These are phyloP conservation scores for Euphorbia pulcherrima DNA, from an alignment of 345 rosid species.

Conservation along the genomic window DNA sequence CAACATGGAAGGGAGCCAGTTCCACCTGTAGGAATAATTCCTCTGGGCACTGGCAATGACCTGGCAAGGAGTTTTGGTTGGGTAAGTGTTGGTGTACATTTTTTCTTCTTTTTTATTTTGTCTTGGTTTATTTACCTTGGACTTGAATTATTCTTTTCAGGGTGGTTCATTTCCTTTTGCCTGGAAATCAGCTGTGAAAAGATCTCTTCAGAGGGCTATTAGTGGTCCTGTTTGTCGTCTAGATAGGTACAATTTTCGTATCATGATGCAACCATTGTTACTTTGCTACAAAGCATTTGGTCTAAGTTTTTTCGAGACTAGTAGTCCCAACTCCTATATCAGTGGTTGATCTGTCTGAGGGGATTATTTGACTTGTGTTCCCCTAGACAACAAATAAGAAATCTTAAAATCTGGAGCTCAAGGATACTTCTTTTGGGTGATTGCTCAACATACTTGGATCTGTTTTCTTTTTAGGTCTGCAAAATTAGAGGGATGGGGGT, in stretches of 20 bases:
- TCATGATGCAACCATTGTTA: not conserved
- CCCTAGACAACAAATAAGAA: not conserved
- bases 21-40: conserved; percentile 88
- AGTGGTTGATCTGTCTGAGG: not conserved
- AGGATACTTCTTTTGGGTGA: not conserved
- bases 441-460: not conserved
- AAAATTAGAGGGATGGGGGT: not conserved
- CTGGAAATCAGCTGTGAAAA: conserved; percentile 90
- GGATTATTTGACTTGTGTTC: not conserved
- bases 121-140: conserved; percentile 19
- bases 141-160: conserved; percentile 38
- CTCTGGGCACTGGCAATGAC: conserved; percentile 96
- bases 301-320: too few relatives aligned
- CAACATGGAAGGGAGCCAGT: conserved; percentile 49
- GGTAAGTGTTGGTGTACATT: conserved; percentile 47
- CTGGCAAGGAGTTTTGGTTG: conserved; percentile 91
- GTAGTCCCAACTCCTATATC: not conserved
- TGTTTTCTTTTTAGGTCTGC: not conserved
- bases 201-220: conserved; percentile 62
- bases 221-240: conserved; percentile 55
- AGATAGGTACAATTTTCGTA: conserved; percentile 53
- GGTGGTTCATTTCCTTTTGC: conserved; percentile 95
- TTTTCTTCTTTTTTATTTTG: conserved; percentile 16
- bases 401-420: not conserved
- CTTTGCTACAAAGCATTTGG: not conserved